These are phyloP conservation scores for Ostreobium quekettii DNA, from an alignment of 139 green algal genomes.

Conservation along the genomic window DNA sequence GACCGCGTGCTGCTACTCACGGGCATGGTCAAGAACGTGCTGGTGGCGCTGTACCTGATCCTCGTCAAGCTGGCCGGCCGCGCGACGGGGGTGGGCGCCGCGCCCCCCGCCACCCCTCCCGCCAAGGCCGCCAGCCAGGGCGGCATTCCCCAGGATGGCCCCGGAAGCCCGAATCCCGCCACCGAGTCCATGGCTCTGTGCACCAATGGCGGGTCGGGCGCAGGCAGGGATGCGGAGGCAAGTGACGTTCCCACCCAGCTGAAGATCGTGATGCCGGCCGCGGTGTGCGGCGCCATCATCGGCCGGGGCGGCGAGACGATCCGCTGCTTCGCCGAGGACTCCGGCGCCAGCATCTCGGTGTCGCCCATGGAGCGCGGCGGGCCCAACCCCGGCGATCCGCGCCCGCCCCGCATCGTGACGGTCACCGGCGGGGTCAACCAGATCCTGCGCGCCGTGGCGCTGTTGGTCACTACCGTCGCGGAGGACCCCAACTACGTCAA, in stretches of 20 bases:
- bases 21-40: slow-evolving; percentile 36
- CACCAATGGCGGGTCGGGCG: no score
- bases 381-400: slow-evolving; percentile 31
- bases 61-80: slow-evolving; percentile 36
- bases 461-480: slow-evolving; percentile 62
- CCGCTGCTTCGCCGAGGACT: slow-evolving; percentile 63
- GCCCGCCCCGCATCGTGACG: slow-evolving; percentile 43
- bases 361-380: slow-evolving; percentile 35
- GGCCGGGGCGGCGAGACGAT: slow-evolving; percentile 73
- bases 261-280: slow-evolving; percentile 62
- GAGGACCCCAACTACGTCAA: slow-evolving; percentile 59
- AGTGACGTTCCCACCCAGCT: slow-evolving; percentile 37
- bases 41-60: slow-evolving; percentile 50
- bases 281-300: slow-evolving; percentile 69
- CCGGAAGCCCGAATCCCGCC: no score
- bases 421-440: slow-evolving; percentile 58
- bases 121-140: no score
- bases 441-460: slow-evolving; percentile 61
- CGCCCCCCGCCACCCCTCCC: no score
- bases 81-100: no score
- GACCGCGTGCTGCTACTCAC: slow-evolving; percentile 50
- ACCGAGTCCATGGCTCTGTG: no score
- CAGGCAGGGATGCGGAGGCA: no score
- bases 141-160: no score
- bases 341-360: slow-evolving; percentile 57